A percentile compares a stretch with the other conserved stretches of the same genome.
Evolutionary conservation across 2,329 filamentous ascomycete species (phyloP).

Genomic region (Microsporum audouinii): DNA sequence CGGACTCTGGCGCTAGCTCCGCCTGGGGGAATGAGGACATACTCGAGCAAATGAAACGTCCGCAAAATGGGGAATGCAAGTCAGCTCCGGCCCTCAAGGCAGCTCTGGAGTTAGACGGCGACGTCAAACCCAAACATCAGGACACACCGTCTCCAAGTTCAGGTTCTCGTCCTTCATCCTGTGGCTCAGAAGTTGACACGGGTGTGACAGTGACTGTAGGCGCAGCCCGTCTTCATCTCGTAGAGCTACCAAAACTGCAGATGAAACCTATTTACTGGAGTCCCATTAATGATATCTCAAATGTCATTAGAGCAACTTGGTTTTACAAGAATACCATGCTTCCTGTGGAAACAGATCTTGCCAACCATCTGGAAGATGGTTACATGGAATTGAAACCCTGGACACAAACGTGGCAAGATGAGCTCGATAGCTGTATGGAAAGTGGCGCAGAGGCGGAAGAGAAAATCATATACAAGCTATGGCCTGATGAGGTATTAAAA

Average conservation of each 20-base stretch:
- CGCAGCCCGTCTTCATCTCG: conserved; percentile 77
- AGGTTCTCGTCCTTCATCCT: conserved; percentile 1
- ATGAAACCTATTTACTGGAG: conserved; percentile 99
- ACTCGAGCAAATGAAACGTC: not conserved
- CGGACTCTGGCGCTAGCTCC: not conserved
- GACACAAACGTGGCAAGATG: conserved; percentile 85
- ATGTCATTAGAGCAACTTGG: conserved; percentile 81
- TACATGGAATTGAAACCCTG: conserved; percentile 78
- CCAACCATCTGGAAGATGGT: conserved; percentile 85
- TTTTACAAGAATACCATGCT: conserved; percentile 95
- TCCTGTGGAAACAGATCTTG: conserved; percentile 71
- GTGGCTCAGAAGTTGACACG: conserved; percentile 18
- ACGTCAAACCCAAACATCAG: conserved; percentile 10
- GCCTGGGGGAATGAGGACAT: not conserved
- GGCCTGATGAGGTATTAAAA: conserved; percentile 48
- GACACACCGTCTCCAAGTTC: not conserved
- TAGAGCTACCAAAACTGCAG: conserved; percentile 62
- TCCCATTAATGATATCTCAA: conserved; percentile 75
- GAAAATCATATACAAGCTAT: conserved; percentile 74
- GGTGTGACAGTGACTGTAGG: conserved; percentile 65
- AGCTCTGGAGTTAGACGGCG: not conserved
- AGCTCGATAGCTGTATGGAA: conserved; percentile 78
- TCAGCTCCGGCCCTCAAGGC: not conserved
- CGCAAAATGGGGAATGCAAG: not conserved
- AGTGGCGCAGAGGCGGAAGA: conserved; percentile 83